Conservation (phyloP, 139 green algal species). For the Micractinium conductrix region DNA sequence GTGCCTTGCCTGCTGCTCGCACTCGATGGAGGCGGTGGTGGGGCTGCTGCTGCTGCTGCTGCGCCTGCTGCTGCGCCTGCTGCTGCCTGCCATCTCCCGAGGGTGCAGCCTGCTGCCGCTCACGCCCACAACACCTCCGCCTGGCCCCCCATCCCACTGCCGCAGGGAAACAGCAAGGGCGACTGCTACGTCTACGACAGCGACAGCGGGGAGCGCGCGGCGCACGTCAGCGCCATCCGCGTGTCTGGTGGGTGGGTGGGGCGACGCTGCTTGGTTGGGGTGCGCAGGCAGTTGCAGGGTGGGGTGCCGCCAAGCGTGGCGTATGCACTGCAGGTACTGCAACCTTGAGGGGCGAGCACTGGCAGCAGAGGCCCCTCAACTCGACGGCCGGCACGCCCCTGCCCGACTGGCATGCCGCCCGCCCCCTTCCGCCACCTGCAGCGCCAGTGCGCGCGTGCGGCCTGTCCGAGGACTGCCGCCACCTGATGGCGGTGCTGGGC, state of each 20-base stretch:
- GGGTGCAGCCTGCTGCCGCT: too few relatives aligned
- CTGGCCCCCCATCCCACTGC: neutral
- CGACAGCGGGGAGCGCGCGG: slow-evolving; percentile 44
- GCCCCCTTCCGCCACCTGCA: slow-evolving; percentile 5
- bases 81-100: too few relatives aligned
- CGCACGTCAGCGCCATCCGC: slow-evolving; percentile 41
- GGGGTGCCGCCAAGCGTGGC: too few relatives aligned
- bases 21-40: too few relatives aligned
- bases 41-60: too few relatives aligned
- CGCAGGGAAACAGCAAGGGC: slow-evolving; percentile 58
- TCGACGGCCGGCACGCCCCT: too few relatives aligned
- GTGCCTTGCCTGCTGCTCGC: neutral
- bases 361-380: too few relatives aligned
- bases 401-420: neutral
- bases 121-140: neutral
- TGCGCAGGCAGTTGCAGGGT: too few relatives aligned
- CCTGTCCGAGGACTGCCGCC: slow-evolving; percentile 63
- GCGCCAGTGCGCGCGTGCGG: slow-evolving; percentile 59
- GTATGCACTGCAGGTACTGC: too few relatives aligned
- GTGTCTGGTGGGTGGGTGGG: neutral
- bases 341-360: too few relatives aligned
- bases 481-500: slow-evolving; percentile 63
- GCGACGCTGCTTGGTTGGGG: too few relatives aligned
- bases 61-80: too few relatives aligned
- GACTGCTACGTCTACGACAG: slow-evolving; percentile 60